Base-by-base conservation (phyloP, 768 basidiomycete species). In the Boletus rubescentipes region DNA sequence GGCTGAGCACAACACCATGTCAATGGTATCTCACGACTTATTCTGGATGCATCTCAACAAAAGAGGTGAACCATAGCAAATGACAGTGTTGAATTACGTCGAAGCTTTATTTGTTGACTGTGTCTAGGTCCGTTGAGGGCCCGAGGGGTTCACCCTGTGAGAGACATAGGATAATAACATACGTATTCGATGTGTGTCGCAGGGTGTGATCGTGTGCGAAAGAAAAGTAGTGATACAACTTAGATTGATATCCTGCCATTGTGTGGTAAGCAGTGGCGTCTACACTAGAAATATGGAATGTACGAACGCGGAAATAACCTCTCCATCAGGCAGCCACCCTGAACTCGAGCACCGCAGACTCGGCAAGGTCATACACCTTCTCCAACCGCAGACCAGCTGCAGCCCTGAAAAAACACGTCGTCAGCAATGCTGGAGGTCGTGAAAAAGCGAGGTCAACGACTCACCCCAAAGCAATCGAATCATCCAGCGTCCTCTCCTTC, bases 401-500 rank as follows among this genome's bases (percentile, higher is more conserved):
- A 20, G 49, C 16, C 16, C 68, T 67, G 49, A 2, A 49, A 40
- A 35, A 18, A 32, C 16, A 44, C 2, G 11, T 14, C 11, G 10
- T 56, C 35, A 46, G 34, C 12, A 26, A 46, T 29, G 23, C 32
- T 7, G 4, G 3, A 18, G 29, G 29, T 18, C 23, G 26, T 4
- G 32, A 32, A 30, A 15, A 26, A 7, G 14, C 18, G 26, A 40
- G 16, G 32, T 5, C 30, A 12, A 31, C 6, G 14, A 53, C 62
- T 49, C 32, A 59, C 58, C 72, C 75, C 5, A 79, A 53, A 1
- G 69, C 52, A 9, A 75, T 68, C 44, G 74, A 77, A 5, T 79
- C 73, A 3, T 72, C 55, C 12, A 80, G 44, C 0, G 72, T 74
- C 6, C 80, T 73, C 53, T 80, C 79, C 57, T 74, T 70, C 8